Evolutionary conservation across 192 early-diverging fungal genomes (phyloP), one percentile per base, ranked within the genome.

Genomic region (Pilaira anomala): DNA sequence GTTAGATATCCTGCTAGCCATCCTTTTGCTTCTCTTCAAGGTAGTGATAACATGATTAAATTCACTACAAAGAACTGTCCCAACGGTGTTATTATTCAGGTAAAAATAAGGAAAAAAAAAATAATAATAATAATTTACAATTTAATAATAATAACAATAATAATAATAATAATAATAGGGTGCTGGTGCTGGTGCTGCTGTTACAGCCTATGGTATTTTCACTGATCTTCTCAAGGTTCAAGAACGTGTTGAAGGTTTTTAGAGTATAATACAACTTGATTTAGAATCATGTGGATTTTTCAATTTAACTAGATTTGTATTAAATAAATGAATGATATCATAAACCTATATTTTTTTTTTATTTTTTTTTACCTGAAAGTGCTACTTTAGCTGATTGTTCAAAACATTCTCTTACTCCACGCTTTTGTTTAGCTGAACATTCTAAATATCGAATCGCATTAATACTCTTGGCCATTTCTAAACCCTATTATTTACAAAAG

Each of bases 131-230:
- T 46, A 18, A 14, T 46, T 18, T 40, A 40, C 7, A 40, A 40
- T 40, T 29, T 13, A 33, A 28, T n/a, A 33, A 41, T 58, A 58
- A 24, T 41, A 22, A 40, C 14, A 21, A 14, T 41, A 40, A 22
- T 50, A 2, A 22, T 50, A 33, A 22, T 54, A 36, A 21, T 30
- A 30, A 29, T 30, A 4, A n/a, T 30, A 55, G 49, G 66, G 66
- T 50, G 85, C 92, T 57, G 97, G 97, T 16, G 97, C 97, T 22
- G 97, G 97, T 9, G 93, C 91, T 25, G 94, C 89, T 19, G 97
- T 99, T 56, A 99, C 97, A 39, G 94, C 97, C 4, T 98, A 95
- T 83, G 97, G 97, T 30, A 95, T 99, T 70, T 95, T 93, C 72
- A 86, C 89, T 16, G 96, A 98, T 74, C 64, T 97, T 26, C 78